Evolutionary conservation across 352 stramenopile species (phyloP), one percentile per base, ranked within the genome.

Genomic region (Globisporangium alternatum): DNA sequence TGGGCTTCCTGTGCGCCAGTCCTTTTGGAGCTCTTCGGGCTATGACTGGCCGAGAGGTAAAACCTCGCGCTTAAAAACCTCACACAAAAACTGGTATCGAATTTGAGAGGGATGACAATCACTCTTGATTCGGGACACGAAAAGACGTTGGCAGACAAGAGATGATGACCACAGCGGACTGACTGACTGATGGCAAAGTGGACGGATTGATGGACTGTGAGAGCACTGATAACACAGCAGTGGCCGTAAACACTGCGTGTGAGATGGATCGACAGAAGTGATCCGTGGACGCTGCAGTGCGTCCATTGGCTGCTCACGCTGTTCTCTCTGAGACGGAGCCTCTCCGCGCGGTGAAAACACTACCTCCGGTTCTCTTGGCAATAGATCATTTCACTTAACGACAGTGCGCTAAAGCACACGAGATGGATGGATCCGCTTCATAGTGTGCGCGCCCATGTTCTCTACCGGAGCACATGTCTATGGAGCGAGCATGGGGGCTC

Each of bases 301-400:
- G 15, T 21, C 43, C 43, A 48, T 48, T 48, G 43, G 43, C 19
- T 22, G 43, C 43, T 22, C 10, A 25, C 30, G 25, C 15, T 30
- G 28, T 54, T 66, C 60, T 66, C 15, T 37, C 21, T 65, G 48
- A 51, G 60, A 65, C 60, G 60, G 48, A 59, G 2, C 48, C 5
- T 21, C 4, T 22, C 8, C 30, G 25, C 41, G 56, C 21, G 39
- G 30, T 37, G 17, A 48, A 48, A 25, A 33, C 52, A 45, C 30
- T 7, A 9, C 22, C 49, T 2, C 31, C 52, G 41, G 35, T 52
- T 63, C 56, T 63, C 56, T 63, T 63, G 44, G 30, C 52, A 58
- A 25, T 9, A 8, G 51, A 57, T 12, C 51, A 43, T 28, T 57
- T 57, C 30, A 17, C 19, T 43, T 39, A 25, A 21, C 19, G 10